Evolutionary conservation across 106 monocot genomes (phyloP), one percentile per base, ranked within the genome.

Genomic region (Dendrobium nobile): DNA sequence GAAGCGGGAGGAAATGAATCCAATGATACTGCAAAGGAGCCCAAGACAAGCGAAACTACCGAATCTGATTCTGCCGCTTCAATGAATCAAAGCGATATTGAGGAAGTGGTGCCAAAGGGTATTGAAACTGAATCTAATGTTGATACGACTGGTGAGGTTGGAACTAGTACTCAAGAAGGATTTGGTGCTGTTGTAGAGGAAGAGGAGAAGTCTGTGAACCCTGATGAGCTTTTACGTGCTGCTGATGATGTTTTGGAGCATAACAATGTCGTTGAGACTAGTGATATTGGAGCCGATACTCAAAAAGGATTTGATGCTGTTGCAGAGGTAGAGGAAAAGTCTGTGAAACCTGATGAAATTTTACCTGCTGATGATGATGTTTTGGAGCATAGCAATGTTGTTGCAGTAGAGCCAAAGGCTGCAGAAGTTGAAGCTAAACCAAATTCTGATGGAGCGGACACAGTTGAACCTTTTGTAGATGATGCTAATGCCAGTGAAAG

Each of bases 121-220:
- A 68, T 42, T 37, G 72, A 78, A 27, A 10, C 41, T 70, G 82
- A 77, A 78, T 26, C 4, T 41, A 33, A 27, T 77, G 78, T 70
- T 73, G 51, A 17, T 78, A 43, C 26, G n/a, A 22, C 40, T 33
- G 67, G 19, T 19, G 73, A 81, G 16, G 22, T 59, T 28, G 70
- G 24, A 70, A 51, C 41, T 26, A 67, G 56, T 19, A 37, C 44
- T 22, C 11, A 47, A 17, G 18, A 13, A 22, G 16, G 17, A 22
- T 27, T 28, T 11, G 22, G 40, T 7, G 41, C 9, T 20, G 6
- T 18, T 73, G 42, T 41, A 41, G n/a, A 19, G 5, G 43, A 28
- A 74, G 28, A 44, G 4, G 74, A 74, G n/a, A 74, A 41, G 19
- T 20, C 74, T 74, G 16, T 44, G 43, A 74, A 74, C 8, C 6